Evolutionary conservation across 495 filamentous ascomycete species (phyloP).

Genomic region (Tricharina praecox): DNA sequence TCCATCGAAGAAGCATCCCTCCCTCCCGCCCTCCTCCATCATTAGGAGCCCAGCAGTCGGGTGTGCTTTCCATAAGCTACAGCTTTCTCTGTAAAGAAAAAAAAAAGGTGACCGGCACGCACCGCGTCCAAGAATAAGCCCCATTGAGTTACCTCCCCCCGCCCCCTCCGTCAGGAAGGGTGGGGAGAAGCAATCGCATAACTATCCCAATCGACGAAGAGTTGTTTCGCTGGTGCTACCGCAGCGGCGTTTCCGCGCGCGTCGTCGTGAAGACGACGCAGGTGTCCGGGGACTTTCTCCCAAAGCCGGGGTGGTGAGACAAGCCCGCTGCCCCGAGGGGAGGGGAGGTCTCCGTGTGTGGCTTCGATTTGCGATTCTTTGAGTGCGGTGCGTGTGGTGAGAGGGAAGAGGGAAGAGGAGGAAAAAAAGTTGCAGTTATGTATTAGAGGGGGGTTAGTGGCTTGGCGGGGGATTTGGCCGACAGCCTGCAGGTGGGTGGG

Average conservation of each 20-base stretch:
- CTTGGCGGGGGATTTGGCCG: neutral
- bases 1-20: slow-evolving; percentile 47
- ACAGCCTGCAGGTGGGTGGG: too few relatives aligned
- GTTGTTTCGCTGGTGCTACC: slow-evolving; percentile 25
- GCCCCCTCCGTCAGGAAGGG: too few relatives aligned
- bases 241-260: slow-evolving; percentile 79
- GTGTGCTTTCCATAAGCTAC: slow-evolving; percentile 16
- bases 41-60: too few relatives aligned
- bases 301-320: slow-evolving; percentile 48
- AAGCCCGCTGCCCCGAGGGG: neutral
- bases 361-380: slow-evolving; percentile 99
- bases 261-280: slow-evolving; percentile 32
- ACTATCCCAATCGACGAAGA: slow-evolving; percentile 85
- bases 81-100: too few relatives aligned
- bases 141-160: slow-evolving; percentile 87
- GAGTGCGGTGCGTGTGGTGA: slow-evolving; percentile 63
- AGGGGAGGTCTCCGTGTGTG: slow-evolving; percentile 63
- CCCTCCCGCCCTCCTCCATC: slow-evolving; percentile 21
- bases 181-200: slow-evolving; percentile 80
- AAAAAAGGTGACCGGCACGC: slow-evolving; percentile 34
- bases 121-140: slow-evolving; percentile 46
- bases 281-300: slow-evolving; percentile 99
- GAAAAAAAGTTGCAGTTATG: neutral
- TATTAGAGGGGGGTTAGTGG: neutral
- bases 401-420: slow-evolving; percentile 24